These are phyloP conservation scores for Acrocalymma vagum DNA, from an alignment of 2,329 filamentous ascomycete genomes.

Conservation along the genomic window DNA sequence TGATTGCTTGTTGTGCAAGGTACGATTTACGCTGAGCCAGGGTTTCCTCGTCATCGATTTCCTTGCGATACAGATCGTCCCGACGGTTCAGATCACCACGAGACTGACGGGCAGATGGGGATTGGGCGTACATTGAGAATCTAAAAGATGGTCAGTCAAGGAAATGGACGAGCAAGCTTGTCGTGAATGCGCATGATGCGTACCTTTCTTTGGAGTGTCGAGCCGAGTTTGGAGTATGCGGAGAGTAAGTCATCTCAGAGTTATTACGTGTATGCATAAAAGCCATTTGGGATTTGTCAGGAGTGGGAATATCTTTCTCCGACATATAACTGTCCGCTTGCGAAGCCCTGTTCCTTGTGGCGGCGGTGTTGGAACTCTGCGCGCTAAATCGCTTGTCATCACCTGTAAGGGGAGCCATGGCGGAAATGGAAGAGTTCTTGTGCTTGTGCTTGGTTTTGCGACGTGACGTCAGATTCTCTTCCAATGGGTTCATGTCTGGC, in stretches of 20 bases:
- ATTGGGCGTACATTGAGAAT: conserved; percentile 55
- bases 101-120: conserved; percentile 46
- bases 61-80: conserved; percentile 36
- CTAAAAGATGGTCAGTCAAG: too few relatives aligned
- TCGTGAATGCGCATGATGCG: too few relatives aligned
- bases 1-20: conserved; percentile 44
- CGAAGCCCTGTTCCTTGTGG: conserved; percentile 43
- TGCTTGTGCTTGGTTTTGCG: conserved; percentile 72
- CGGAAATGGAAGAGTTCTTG: conserved; percentile 66
- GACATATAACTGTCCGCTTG: conserved; percentile 37
- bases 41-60: conserved; percentile 38
- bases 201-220: conserved; percentile 61
- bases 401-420: conserved; percentile 51
- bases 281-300: conserved; percentile 65
- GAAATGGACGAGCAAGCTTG: too few relatives aligned
- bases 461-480: conserved; percentile 81
- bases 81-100: conserved; percentile 46
- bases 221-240: conserved; percentile 59
- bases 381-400: conserved; percentile 69
- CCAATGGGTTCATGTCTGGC: conserved; percentile 94
- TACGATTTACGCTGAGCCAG: conserved; percentile 43
- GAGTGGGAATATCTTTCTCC: conserved; percentile 38
- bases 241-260: conserved; percentile 62
- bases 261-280: conserved; percentile 83
- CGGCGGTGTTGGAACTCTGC: conserved; percentile 52